A percentile compares a stretch with the other conserved stretches of the same genome.
These are phyloP conservation scores for Venturiaceae sp. DNA, from an alignment of 2,329 filamentous ascomycete species.

Conservation along the genomic window DNA sequence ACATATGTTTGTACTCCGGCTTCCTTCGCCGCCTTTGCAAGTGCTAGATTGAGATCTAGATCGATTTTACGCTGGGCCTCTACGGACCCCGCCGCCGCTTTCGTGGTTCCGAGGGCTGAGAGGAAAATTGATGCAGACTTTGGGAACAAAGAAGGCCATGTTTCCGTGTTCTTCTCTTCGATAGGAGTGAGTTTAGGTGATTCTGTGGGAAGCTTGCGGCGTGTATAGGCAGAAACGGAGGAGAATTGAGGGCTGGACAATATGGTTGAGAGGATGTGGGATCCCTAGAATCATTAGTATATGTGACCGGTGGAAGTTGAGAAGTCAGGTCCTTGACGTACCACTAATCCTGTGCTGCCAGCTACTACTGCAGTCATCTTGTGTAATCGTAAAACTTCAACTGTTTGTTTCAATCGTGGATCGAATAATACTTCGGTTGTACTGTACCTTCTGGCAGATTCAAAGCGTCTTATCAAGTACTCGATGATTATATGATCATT, in stretches of 20 bases:
- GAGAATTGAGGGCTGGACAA: conserved; percentile 44
- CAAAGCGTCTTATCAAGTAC: too few relatives aligned
- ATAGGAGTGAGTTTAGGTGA: conserved; percentile 56
- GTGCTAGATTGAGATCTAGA: conserved; percentile 71
- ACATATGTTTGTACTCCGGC: conserved; percentile 67
- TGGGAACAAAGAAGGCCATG: conserved; percentile 56
- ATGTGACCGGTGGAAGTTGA: conserved; percentile 4
- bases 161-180: conserved; percentile 54
- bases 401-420: background rate
- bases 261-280: conserved; percentile 59
- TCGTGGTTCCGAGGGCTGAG: conserved; percentile 73
- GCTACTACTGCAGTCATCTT: conserved; percentile 45
- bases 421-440: too few relatives aligned
- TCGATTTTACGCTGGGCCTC: conserved; percentile 81
- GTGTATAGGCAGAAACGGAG: conserved; percentile 54
- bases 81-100: conserved; percentile 62
- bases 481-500: too few relatives aligned
- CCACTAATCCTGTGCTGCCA: conserved; percentile 56
- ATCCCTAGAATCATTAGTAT: conserved; percentile 44
- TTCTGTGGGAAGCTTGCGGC: conserved; percentile 48
- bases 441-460: too few relatives aligned
- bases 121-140: conserved; percentile 48
- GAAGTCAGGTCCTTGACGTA: conserved; percentile 17
- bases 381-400: background rate
- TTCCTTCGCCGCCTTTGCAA: conserved; percentile 65